Percentiles rank a stretch among this genome's conserved stretches.
These are phyloP conservation scores for Coffea eugenioides DNA, from an alignment of 257 asterid genomes.

Conservation along the genomic window DNA sequence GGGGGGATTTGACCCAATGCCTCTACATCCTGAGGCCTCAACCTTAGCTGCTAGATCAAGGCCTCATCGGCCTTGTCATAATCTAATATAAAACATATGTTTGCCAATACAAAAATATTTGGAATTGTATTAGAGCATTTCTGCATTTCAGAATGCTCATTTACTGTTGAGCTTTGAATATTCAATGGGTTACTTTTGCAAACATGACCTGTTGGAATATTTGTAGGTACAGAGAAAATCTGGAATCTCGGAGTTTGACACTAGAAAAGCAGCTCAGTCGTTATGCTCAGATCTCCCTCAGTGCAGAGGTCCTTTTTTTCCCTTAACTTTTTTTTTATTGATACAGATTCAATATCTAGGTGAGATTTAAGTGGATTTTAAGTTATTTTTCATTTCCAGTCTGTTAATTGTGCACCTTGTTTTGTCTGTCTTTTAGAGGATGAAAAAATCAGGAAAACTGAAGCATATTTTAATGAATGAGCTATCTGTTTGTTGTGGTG, in stretches of 20 bases:
- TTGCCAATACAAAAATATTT: no score
- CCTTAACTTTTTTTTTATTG: neutral
- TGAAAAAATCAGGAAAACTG: neutral
- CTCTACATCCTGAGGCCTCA: no score
- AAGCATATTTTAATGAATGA: neutral
- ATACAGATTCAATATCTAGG: neutral
- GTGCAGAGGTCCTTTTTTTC: conserved; percentile 65
- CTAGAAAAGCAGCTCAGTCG: conserved; percentile 81
- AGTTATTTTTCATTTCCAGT: neutral
- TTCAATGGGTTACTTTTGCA: no score
- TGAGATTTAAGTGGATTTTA: neutral
- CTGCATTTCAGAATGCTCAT: no score
- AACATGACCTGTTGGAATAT: conserved; percentile 8
- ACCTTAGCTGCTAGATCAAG: no score
- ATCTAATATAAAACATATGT: no score
- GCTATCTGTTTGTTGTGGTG: neutral
- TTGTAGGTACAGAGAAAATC: conserved; percentile 71
- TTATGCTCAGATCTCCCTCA: conserved; percentile 75
- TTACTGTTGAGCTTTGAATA: no score
- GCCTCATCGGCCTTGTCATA: no score
- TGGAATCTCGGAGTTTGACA: conserved; percentile 52
- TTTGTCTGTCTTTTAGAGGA: neutral
- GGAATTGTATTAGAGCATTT: no score
- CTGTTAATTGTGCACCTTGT: neutral
- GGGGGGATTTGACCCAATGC: no score